Conservation (phyloP, 2,329 filamentous ascomycete genomes). For the Aspergillus floridensis region DNA sequence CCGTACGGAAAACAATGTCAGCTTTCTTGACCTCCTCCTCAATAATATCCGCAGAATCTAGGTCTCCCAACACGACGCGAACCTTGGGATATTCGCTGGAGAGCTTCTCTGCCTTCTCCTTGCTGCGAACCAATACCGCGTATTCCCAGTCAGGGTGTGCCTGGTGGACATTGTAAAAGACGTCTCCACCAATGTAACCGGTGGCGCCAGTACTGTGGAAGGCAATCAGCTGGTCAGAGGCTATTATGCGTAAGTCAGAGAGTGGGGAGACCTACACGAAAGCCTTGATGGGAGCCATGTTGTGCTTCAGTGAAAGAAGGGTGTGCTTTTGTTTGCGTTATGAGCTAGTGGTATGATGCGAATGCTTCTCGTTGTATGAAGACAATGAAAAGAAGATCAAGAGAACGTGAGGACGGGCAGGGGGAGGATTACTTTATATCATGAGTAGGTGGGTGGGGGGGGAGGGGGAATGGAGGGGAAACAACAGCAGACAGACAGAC, state of each 20-base stretch:
- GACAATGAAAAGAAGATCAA: background rate
- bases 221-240: background rate
- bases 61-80: conserved; percentile 43
- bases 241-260: background rate
- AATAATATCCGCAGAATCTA: conserved; percentile 42
- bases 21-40: conserved; percentile 47
- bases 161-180: conserved; percentile 46
- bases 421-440: background rate
- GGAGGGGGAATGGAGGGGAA: background rate
- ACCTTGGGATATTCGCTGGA: conserved; percentile 41
- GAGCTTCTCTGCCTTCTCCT: conserved; percentile 42
- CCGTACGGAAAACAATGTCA: conserved; percentile 48
- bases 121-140: conserved; percentile 45
- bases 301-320: background rate
- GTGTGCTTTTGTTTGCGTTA: background rate
- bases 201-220: conserved; percentile 48
- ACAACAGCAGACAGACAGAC: background rate
- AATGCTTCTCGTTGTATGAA: background rate
- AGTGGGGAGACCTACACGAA: conserved; percentile 29
- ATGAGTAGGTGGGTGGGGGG: background rate
- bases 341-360: background rate
- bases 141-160: conserved; percentile 50
- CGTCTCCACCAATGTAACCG: conserved; percentile 55
- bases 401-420: background rate
- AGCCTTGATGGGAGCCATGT: conserved; percentile 32